Conservation (phyloP, 179 eudicot genomes). For the Gypsophila paniculata region DNA sequence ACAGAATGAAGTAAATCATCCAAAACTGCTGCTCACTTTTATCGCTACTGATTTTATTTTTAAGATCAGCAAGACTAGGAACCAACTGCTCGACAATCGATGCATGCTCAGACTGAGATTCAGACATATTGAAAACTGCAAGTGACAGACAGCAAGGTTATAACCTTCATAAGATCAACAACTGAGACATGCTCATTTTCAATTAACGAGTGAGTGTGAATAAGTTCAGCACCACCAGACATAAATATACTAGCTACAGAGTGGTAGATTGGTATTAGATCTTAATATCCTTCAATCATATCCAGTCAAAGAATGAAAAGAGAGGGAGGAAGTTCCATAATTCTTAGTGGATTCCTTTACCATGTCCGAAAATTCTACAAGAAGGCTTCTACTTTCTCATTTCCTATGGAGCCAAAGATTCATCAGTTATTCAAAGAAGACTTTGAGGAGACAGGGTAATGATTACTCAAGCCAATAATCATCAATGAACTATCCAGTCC, state of each 20-base stretch:
- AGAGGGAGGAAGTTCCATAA: not conserved
- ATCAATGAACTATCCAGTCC: no score
- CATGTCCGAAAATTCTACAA: not conserved
- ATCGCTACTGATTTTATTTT: constrained; percentile 23
- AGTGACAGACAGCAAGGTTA: constrained; percentile 1
- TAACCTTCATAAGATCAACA: not conserved
- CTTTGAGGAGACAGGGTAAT: not conserved
- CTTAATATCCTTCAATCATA: not conserved
- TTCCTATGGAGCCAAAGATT: not conserved
- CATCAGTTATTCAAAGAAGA: not conserved
- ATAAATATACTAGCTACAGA: not conserved
- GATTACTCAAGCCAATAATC: no score
- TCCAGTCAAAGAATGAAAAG: not conserved
- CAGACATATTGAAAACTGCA: constrained; percentile 38
- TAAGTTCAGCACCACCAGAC: not conserved
- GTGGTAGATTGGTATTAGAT: not conserved
- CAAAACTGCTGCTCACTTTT: constrained; percentile 34
- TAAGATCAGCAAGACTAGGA: constrained; percentile 37
- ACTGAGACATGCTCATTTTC: not conserved
- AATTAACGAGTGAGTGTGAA: not conserved
- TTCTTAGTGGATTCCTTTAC: not conserved
- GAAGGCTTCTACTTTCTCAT: not conserved
- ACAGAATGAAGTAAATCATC: constrained; percentile 44
- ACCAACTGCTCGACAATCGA: constrained; percentile 37
- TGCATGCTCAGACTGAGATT: constrained; percentile 40